Evolutionary conservation across 2,329 filamentous ascomycete species (phyloP), one percentile per base, ranked within the genome.

Genomic region (Herpomyces periplanetae): DNA sequence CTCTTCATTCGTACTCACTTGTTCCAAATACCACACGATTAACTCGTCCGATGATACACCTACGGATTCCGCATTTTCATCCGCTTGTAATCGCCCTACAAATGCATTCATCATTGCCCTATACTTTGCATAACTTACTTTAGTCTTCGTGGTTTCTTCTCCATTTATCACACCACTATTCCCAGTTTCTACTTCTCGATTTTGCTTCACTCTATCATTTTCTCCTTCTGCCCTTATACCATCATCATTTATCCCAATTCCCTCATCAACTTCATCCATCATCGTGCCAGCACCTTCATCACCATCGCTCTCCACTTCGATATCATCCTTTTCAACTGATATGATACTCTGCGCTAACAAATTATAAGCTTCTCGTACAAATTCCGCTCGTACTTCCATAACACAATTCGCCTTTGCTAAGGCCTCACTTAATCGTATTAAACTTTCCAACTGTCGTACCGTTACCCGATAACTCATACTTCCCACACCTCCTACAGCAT

Each of bases 331-430:
- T 40, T 96, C 80, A 11, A 96, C 80, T 2, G 65, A 80, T 31
- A 96, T 88, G 35, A 96, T 96, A 37, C 65, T 80, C 40, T 88
- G 73, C 16, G 71, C 51, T 6, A 96, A 52, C 5, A 96, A 51
- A 29, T 80, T 69, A 38, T 63, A 91, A 0, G 75, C 80, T 39
- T 96, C 80, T 15, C 63, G 51, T 8, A 96, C 80, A 39, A 91
- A 85, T 0, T 54, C 52, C 1, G 64, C 50, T 0, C 58, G 59
- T 24, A 96, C 64, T 26, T 88, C 71, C 30, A 75, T 65, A 7
- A 87, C 69, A 34, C 80, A 96, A 35, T 87, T 91, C 23, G 71
- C 69, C 40, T 91, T 91, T 23, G 80, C 80, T 28, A 96, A 88
- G n/a, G 80, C 80, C 39, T 96, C 80, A 21, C 64, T 75, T 21